Base-by-base conservation (phyloP, 805 yeast species). In the Hanseniaspora nectarophila region DNA sequence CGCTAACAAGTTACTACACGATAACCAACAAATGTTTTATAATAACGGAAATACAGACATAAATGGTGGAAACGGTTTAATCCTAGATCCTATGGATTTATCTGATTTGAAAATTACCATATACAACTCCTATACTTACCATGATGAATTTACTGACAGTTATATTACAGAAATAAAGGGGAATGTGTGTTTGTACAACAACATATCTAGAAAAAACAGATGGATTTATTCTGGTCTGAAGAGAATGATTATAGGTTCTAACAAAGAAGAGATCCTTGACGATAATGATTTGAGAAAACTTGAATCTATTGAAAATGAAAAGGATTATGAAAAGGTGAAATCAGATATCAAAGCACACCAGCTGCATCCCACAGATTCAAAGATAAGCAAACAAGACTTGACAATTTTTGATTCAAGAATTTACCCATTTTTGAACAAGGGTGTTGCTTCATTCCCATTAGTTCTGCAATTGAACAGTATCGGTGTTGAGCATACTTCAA, bases 371-470 rank as follows among this genome's bases (percentile, higher is more conserved):
- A 12, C 26, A 3, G 40, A 37, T 21, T 21, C 40, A 9, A 37
- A 15, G 15, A 18, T n/a, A 10, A 18, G 12, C 10, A 29, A 43
- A 4, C 34, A 7, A 5, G 45, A 43, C 24, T 21, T 23, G 13
- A 75, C 70, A 8, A 66, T 73, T 0, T 68, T 88, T 34, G 76
- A 74, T 55, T 80, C 79, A 43, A 69, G 97, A 55, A 70, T 88
- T 54, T 73, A 80, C 10, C 80, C 81, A 3, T 83, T 89, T 55
- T 73, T 87, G 47, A 81, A 88, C 0, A 72, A 82, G 47, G 75
- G 82, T 4, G 70, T 88, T 10, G 75, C 86, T 1, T 71, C 71
- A 51, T 73, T 82, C 0, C 66, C 68, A 0, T 67, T 87, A 15
- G 73, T 74, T 1, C 65, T 85, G 8, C 82, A 83, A 4, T 73